phyloP scores from a whole-genome alignment of 495 filamentous ascomycete genomes.

The Rhypophila decipiens region DNA sequence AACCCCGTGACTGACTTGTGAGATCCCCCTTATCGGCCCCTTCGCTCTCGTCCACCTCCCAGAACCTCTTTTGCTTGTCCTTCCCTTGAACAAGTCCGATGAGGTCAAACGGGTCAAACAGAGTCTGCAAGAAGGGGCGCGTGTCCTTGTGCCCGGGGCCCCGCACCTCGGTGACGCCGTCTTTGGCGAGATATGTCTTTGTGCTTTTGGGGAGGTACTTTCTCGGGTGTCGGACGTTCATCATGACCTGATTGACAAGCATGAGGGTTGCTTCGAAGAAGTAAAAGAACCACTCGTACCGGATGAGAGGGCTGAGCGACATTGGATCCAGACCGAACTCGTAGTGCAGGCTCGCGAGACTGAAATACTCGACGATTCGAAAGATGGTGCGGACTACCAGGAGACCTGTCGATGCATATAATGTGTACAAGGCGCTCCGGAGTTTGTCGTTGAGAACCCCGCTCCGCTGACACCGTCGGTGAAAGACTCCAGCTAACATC shows the following conservation, averaged over 20 bases:
- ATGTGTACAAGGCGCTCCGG: constrained; percentile 48
- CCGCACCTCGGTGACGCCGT: constrained; percentile 59
- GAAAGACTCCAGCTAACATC: constrained; percentile 51
- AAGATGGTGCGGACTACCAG: constrained; percentile 60
- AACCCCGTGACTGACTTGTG: too few relatives aligned
- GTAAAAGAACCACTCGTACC: constrained; percentile 69
- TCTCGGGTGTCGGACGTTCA: constrained; percentile 60
- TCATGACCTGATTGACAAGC: constrained; percentile 52
- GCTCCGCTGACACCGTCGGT: constrained; percentile 48
- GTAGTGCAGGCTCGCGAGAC: constrained; percentile 26
- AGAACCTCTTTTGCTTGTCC: constrained; percentile 47
- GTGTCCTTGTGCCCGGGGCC: constrained; percentile 58
- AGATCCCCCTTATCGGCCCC: constrained; percentile 2
- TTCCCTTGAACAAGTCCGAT: constrained; percentile 47
- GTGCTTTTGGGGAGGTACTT: constrained; percentile 53
- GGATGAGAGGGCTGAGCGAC: constrained; percentile 45
- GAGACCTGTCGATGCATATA: constrained; percentile 57
- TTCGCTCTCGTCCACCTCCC: constrained; percentile 37
- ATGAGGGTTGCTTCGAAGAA: constrained; percentile 63
- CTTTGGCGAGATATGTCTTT: constrained; percentile 56
- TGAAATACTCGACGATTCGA: constrained; percentile 59
- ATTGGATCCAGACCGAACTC: constrained; percentile 21
- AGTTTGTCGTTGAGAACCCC: constrained; percentile 52
- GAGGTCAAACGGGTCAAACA: constrained; percentile 65
- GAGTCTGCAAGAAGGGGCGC: constrained; percentile 44